Evolutionary conservation across 495 filamentous ascomycete species (phyloP).

Genomic region (Penicillium cosmopolitanum): DNA sequence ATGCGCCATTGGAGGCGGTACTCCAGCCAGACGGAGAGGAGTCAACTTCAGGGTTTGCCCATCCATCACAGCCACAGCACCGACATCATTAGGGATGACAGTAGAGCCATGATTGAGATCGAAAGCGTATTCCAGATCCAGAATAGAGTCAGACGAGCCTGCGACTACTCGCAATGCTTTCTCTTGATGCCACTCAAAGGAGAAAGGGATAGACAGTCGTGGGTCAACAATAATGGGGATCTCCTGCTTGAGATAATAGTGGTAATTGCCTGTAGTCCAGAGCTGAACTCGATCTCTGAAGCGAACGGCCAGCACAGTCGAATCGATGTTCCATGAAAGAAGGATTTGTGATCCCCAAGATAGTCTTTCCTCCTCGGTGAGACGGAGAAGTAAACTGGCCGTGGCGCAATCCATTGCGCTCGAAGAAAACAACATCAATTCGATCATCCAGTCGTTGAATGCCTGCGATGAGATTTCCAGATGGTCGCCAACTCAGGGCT

Average conservation of each 20-base stretch:
- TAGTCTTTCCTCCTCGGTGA: constrained; percentile 60
- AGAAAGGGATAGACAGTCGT: constrained; percentile 31
- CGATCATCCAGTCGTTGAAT: constrained; percentile 71
- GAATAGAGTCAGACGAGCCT: constrained; percentile 49
- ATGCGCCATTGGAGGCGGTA: constrained; percentile 91
- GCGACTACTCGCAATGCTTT: constrained; percentile 68
- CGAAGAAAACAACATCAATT: constrained; percentile 92
- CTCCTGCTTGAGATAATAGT: constrained; percentile 99
- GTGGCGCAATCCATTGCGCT: constrained; percentile 92
- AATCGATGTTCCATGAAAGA: constrained; percentile 88
- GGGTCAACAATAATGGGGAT: constrained; percentile 47
- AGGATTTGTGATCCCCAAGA: constrained; percentile 60
- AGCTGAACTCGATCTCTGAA: constrained; percentile 78
- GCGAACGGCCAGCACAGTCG: constrained; percentile 82
- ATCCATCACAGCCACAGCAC: constrained; percentile 85
- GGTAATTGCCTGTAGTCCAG: constrained; percentile 98
- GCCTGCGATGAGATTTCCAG: constrained; percentile 84
- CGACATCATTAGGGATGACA: constrained; percentile 73
- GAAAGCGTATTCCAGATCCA: constrained; percentile 70
- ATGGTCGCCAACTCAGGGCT: constrained; percentile 87
- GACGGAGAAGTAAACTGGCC: constrained; percentile 80
- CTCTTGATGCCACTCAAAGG: constrained; percentile 82
- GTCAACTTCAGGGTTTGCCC: constrained; percentile 81
- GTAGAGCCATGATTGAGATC: constrained; percentile 69
- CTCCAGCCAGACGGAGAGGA: constrained; percentile 77